Evolutionary conservation across 1,139 yeast species (phyloP).

Genomic region (Petasospora fabianii): DNA sequence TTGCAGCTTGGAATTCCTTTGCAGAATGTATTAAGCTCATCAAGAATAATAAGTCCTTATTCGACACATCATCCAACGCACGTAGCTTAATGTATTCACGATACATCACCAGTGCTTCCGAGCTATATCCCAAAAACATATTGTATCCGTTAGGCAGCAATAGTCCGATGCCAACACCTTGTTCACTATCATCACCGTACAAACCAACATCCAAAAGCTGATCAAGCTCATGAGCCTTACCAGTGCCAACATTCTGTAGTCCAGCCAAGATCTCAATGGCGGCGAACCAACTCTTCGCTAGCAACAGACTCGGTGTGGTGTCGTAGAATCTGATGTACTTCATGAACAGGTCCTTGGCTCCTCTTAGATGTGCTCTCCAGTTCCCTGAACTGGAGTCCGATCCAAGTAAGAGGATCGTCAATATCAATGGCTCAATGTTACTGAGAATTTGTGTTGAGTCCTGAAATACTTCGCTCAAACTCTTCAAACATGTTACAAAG

Average conservation of each 20-base stretch:
- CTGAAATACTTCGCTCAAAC: constrained; percentile 39
- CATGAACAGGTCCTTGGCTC: constrained; percentile 58
- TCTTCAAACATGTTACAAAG: constrained; percentile 48
- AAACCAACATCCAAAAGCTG: constrained; percentile 35
- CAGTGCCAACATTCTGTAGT: constrained; percentile 44
- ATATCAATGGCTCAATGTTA: constrained; percentile 54
- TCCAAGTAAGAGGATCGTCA: constrained; percentile 56
- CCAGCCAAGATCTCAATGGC: constrained; percentile 61
- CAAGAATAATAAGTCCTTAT: constrained; percentile 20
- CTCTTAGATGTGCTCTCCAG: constrained; percentile 64
- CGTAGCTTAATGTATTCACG: constrained; percentile 27
- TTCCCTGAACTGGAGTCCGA: constrained; percentile 57
- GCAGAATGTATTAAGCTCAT: constrained; percentile 25
- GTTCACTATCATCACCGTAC: constrained; percentile 25
- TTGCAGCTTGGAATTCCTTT: constrained; percentile 30
- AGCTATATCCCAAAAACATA: constrained; percentile 46
- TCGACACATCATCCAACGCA: constrained; percentile 17
- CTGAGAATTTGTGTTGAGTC: constrained; percentile 36
- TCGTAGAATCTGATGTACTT: constrained; percentile 38
- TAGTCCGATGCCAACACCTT: constrained; percentile 40
- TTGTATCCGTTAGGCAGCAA: constrained; percentile 45
- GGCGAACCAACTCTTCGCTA: constrained; percentile 60
- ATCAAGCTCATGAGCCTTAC: constrained; percentile 54
- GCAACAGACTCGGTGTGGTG: constrained; percentile 36
- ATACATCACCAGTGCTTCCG: constrained; percentile 29